These are phyloP conservation scores for Pseudotulostoma volvatum DNA, from an alignment of 495 filamentous ascomycete genomes.

Conservation along the genomic window DNA sequence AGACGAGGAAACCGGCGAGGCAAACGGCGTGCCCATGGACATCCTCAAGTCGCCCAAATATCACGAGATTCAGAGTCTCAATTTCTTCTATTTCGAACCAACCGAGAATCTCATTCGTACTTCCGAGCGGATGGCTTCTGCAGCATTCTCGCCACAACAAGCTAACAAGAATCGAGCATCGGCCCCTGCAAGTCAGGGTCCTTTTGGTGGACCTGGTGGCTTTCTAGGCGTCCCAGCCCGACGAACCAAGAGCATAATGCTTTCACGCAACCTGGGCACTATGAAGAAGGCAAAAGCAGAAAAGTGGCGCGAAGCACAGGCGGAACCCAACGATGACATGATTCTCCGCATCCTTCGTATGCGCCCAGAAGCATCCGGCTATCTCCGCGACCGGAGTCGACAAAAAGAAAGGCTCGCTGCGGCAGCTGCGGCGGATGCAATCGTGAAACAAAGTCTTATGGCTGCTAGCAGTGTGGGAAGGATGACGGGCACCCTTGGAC, in stretches of 20 bases:
- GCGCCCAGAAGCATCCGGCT: slow-evolving; percentile 82
- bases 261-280: slow-evolving; percentile 84
- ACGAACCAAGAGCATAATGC: slow-evolving; percentile 86
- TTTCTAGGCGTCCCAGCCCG: slow-evolving; percentile 54
- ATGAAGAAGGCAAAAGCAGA: slow-evolving; percentile 93
- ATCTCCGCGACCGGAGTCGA: slow-evolving; percentile 76
- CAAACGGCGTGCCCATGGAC: slow-evolving; percentile 73
- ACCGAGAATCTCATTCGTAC: slow-evolving; percentile 85
- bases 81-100: slow-evolving; percentile 96
- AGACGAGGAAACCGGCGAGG: slow-evolving; percentile 74
- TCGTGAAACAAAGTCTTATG: slow-evolving; percentile 81
- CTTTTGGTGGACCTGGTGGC: slow-evolving; percentile 42
- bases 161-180: slow-evolving; percentile 50
- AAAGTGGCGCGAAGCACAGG: slow-evolving; percentile 86
- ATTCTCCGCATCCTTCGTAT: slow-evolving; percentile 91
- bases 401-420: slow-evolving; percentile 90
- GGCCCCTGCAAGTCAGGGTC: slow-evolving; percentile 46
- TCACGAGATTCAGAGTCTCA: slow-evolving; percentile 85
- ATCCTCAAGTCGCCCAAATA: slow-evolving; percentile 94
- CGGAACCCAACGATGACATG: slow-evolving; percentile 96
- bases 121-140: slow-evolving; percentile 86
- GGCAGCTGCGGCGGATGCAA: slow-evolving; percentile 77
- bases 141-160: slow-evolving; percentile 65
- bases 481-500: slow-evolving; percentile 40
- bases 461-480: slow-evolving; percentile 46